Percentiles rank a stretch among this genome's conserved stretches.
These are phyloP conservation scores for Pleurotus sapidus DNA, from an alignment of 768 basidiomycete species.

Conservation along the genomic window DNA sequence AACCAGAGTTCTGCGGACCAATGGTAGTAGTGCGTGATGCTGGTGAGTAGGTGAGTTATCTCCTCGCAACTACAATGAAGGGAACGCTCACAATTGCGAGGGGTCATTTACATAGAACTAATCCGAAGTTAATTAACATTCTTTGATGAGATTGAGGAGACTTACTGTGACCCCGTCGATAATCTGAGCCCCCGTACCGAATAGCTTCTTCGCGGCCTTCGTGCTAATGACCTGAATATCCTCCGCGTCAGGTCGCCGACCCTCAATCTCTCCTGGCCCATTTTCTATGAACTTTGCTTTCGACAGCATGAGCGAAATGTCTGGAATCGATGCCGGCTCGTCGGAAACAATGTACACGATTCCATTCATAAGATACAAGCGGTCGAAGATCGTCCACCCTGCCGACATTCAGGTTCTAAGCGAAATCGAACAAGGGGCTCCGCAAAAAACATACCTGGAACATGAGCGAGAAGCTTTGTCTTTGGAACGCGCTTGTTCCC, in stretches of 20 bases:
- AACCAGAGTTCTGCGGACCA: conserved; percentile 91
- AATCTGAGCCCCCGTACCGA: conserved; percentile 68
- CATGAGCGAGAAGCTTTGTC: conserved; percentile 73
- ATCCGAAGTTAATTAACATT: not conserved
- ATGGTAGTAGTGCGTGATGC: conserved; percentile 92
- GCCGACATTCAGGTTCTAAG: conserved; percentile 4
- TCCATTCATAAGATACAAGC: conserved; percentile 77
- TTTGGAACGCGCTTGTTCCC: conserved; percentile 36
- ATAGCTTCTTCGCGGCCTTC: conserved; percentile 60
- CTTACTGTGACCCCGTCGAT: conserved; percentile 77
- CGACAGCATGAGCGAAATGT: conserved; percentile 66
- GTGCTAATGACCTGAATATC: conserved; percentile 78
- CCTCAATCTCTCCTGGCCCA: conserved; percentile 48
- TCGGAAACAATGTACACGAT: conserved; percentile 82
- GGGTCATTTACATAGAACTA: conserved; percentile 85
- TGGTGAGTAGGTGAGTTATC: conserved; percentile 21
- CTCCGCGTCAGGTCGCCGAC: conserved; percentile 71
- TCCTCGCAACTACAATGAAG: not conserved
- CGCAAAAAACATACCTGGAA: conserved; percentile 50
- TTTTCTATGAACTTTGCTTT: conserved; percentile 60
- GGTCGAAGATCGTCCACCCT: conserved; percentile 93
- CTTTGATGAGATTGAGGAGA: not conserved
- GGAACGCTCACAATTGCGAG: conserved; percentile 67
- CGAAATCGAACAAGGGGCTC: not conserved
- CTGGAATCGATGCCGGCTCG: conserved; percentile 62